Conservation (phyloP, 495 filamentous ascomycete species). For the Hypomontagnella monticulosa region DNA sequence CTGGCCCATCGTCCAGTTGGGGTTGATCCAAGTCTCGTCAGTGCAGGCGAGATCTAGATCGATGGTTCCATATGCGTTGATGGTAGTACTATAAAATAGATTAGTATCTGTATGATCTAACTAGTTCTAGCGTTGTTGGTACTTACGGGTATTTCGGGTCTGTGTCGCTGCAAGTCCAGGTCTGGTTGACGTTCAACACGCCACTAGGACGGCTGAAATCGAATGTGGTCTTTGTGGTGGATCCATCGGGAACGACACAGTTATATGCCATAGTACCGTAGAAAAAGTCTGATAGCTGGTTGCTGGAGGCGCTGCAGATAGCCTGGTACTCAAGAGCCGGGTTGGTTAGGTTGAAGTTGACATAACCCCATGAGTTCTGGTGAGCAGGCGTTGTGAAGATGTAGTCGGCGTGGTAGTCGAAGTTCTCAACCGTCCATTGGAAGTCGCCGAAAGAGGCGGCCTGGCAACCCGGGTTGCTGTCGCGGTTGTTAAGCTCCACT, state of each 20-base stretch:
- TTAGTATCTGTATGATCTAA: constrained; percentile 10
- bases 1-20: constrained; percentile 53
- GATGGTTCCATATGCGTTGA: constrained; percentile 48
- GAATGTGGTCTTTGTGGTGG: constrained; percentile 44
- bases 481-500: constrained; percentile 15
- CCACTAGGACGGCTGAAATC: constrained; percentile 46
- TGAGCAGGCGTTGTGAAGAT: constrained; percentile 56
- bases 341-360: constrained; percentile 57
- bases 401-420: constrained; percentile 54
- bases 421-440: constrained; percentile 47
- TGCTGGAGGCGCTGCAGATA: constrained; percentile 51
- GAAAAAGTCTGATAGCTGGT: constrained; percentile 55
- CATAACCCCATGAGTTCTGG: constrained; percentile 54
- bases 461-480: constrained; percentile 42
- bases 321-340: constrained; percentile 46
- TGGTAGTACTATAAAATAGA: constrained; percentile 44
- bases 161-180: constrained; percentile 52
- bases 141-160: constrained; percentile 54
- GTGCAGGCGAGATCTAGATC: constrained; percentile 49
- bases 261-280: constrained; percentile 53
- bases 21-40: constrained; percentile 49
- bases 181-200: constrained; percentile 52
- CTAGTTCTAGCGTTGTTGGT: background rate
- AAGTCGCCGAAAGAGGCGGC: constrained; percentile 46
- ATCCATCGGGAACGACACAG: constrained; percentile 44